Percentiles rank a stretch among this genome's conserved stretches.
Evolutionary conservation across 495 filamentous ascomycete species (phyloP).

Genomic region (Penicillium desertorum): DNA sequence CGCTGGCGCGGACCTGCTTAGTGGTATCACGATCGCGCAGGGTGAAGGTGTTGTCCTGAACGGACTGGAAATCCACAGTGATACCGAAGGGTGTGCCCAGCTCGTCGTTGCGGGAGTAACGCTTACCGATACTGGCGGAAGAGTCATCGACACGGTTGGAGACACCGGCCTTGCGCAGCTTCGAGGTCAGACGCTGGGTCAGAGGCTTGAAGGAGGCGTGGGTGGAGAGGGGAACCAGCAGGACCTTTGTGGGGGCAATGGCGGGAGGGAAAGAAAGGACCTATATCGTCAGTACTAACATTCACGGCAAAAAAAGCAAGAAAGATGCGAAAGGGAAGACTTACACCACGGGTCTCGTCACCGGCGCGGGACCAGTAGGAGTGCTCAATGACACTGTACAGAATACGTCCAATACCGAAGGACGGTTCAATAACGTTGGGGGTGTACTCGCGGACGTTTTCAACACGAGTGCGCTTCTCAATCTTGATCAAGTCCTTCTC

Average conservation of each 20-base stretch:
- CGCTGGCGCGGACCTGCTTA: constrained; percentile 63
- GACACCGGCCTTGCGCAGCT: constrained; percentile 58
- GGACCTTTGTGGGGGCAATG: constrained; percentile 67
- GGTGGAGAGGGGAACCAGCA: constrained; percentile 64
- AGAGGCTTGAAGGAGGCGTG: constrained; percentile 59
- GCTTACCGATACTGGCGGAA: constrained; percentile 67
- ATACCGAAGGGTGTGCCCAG: constrained; percentile 65
- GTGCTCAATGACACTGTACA: constrained; percentile 78
- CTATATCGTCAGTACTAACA: constrained; percentile 32
- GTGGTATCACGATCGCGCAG: constrained; percentile 66
- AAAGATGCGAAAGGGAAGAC: constrained; percentile 22
- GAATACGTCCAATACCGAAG: constrained; percentile 78
- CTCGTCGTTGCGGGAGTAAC: constrained; percentile 66
- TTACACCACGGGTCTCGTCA: constrained; percentile 64
- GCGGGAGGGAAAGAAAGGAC: constrained; percentile 66
- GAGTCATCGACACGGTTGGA: constrained; percentile 66
- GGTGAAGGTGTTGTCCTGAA: constrained; percentile 67
- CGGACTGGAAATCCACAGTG: constrained; percentile 69
- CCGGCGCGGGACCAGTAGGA: constrained; percentile 70
- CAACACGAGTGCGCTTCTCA: constrained; percentile 65
- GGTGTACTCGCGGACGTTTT: constrained; percentile 73
- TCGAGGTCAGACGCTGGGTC: constrained; percentile 48
- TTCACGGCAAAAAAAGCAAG: background rate
- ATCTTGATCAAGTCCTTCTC: constrained; percentile 68
- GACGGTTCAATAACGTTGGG: constrained; percentile 86